phyloP scores from a whole-genome alignment of 345 rosid species.

The Draba incana region DNA sequence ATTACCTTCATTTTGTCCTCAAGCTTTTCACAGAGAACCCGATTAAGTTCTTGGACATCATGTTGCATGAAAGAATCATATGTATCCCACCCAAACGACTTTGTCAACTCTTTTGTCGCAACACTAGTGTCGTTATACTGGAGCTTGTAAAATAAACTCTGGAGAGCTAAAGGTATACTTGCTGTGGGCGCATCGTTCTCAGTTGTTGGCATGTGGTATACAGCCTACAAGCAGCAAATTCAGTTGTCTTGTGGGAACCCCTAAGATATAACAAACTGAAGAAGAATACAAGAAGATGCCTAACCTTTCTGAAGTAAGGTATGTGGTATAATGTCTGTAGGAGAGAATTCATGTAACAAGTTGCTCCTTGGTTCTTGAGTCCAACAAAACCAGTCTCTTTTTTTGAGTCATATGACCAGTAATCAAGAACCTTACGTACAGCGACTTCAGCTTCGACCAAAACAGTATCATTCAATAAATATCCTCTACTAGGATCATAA shows the following conservation, averaged over 20 bases:
- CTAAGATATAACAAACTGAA: conserved; percentile 16
- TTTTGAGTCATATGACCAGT: conserved; percentile 89
- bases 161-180: conserved; percentile 95
- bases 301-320: conserved; percentile 96
- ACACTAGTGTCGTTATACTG: conserved; percentile 92
- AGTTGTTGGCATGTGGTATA: conserved; percentile 98
- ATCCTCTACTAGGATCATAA: conserved; percentile 88
- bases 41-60: conserved; percentile 96
- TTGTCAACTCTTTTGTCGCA: conserved; percentile 93
- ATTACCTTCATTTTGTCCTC: conserved; percentile 97
- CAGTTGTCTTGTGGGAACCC: conserved; percentile 14
- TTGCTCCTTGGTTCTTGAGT: conserved; percentile 99
- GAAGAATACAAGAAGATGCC: conserved; percentile 13
- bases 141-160: conserved; percentile 97
- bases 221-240: conserved; percentile 63
- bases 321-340: conserved; percentile 89
- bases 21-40: conserved; percentile 93
- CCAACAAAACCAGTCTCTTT: conserved; percentile 98
- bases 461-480: conserved; percentile 74
- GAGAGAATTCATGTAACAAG: conserved; percentile 98
- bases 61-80: conserved; percentile 99
- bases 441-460: conserved; percentile 87
- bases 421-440: conserved; percentile 81
- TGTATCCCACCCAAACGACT: conserved; percentile 98
- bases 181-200: conserved; percentile 91